Evolutionary conservation across 176 grass and related monocot genomes (phyloP), one percentile per base, ranked within the genome.

Genomic region (Musa acuminata): DNA sequence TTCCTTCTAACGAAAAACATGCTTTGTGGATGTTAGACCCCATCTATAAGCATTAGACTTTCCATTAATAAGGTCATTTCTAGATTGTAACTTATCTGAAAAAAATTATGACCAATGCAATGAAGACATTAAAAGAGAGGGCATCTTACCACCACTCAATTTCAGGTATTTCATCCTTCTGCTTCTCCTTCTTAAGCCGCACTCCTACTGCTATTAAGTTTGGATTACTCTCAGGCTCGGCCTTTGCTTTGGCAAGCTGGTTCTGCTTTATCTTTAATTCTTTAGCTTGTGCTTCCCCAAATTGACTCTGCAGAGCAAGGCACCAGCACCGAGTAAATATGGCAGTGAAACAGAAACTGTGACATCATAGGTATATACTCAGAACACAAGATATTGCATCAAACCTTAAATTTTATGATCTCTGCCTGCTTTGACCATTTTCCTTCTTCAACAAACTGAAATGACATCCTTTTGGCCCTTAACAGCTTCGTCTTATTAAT

Each of bases 281-380:
- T 74, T 94, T 98, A 62, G 90, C 88, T 85, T 98, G 95, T 78
- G 88, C 90, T 81, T 98, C 95, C 12, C 95, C 95, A 85, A 98
- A 98, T 98, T 98, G 95, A 87, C 59, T 93, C 90, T 94, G 74
- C 22, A 60, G 64, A 80, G 74, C 53, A 49, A 25, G 20, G 13
- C 66, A 84, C 13, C 17, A 29, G 51, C 3, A 70, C 13, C 19
- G 29, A 78, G 22, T 19, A 14, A 49, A 24, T 9, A 7, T 21
- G 23, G 7, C 2, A 55, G 51, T 11, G 52, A 2, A 84, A 64
- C 71, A 73, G 55, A 21, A 78, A 1, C 70, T 26, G 19, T 13
- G 62, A 72, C 27, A 70, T 50, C 23, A 51, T 8, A 62, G 50
- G 48, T 55, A 55, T 1, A 55, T 58, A 20, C 72, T 71, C 50